phyloP scores from a whole-genome alignment of 495 filamentous ascomycete species.

The Penicillium bovifimosum region DNA sequence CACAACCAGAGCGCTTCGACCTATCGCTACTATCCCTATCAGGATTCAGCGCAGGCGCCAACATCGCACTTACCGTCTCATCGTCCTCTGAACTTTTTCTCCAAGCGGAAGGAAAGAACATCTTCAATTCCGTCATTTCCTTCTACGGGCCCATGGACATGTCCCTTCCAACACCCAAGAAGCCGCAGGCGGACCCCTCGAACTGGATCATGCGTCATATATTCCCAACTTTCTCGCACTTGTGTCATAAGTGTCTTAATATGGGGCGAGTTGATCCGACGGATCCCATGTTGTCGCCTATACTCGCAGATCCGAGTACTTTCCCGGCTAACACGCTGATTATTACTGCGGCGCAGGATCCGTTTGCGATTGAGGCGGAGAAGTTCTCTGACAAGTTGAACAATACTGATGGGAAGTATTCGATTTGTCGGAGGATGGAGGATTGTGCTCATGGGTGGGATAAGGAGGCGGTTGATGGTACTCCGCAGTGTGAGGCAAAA shows the following conservation, averaged over 20 bases:
- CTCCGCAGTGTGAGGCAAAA: conserved; percentile 27
- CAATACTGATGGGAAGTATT: conserved; percentile 24
- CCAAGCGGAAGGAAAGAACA: conserved; percentile 7
- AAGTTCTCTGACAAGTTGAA: conserved; percentile 30
- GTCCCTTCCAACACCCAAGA: conserved; percentile 18
- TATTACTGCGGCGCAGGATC: conserved; percentile 37
- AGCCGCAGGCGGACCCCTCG: conserved; percentile 20
- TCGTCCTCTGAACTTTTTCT: conserved; percentile 27
- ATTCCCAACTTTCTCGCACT: conserved; percentile 24
- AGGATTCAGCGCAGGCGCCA: conserved; percentile 44
- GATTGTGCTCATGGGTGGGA: conserved; percentile 40
- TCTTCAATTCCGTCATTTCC: conserved; percentile 33
- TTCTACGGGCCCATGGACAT: conserved; percentile 39
- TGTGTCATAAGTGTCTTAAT: conserved; percentile 25
- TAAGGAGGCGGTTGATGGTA: conserved; percentile 26
- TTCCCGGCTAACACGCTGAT: conserved; percentile 39
- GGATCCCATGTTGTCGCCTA: conserved; percentile 40
- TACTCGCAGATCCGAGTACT: conserved; percentile 27
- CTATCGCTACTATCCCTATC: conserved; percentile 32
- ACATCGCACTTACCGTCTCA: conserved; percentile 33
- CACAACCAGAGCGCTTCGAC: conserved; percentile 31
- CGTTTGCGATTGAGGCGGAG: conserved; percentile 38
- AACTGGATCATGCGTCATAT: conserved; percentile 26
- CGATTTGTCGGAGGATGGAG: conserved; percentile 34
- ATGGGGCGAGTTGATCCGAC: conserved; percentile 18